Percentiles rank a stretch among this genome's conserved stretches.
phyloP scores from a whole-genome alignment of 1,139 yeast species.

The Kodamaea sp. region DNA sequence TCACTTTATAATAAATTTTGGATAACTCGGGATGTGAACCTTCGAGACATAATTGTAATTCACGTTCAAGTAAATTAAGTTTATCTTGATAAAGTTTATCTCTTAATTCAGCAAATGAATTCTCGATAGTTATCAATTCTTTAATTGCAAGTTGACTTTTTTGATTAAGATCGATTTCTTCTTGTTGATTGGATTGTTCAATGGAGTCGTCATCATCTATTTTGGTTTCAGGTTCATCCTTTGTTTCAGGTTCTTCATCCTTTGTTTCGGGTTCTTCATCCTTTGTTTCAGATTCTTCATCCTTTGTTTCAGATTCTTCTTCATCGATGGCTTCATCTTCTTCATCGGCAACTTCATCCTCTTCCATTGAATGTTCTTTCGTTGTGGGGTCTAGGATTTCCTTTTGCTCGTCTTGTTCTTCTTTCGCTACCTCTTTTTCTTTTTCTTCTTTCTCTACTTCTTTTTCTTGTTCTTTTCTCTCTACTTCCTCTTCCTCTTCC shows the following conservation, averaged over 20 bases:
- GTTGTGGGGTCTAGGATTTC: constrained; percentile 3
- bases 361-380: constrained; percentile 2
- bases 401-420: constrained; percentile 11
- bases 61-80: constrained; percentile 70
- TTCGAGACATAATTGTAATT: constrained; percentile 78
- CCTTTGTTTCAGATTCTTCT: constrained; percentile 4
- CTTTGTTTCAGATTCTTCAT: constrained; percentile 6
- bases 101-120: constrained; percentile 78
- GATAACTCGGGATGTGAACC: constrained; percentile 87
- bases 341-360: constrained; percentile 13
- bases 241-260: constrained; percentile 21
- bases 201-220: constrained; percentile 25
- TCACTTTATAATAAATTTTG: constrained; percentile 66
- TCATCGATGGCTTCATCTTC: constrained; percentile 18
- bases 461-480: constrained; percentile 8
- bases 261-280: constrained; percentile 6
- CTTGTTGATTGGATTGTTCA: constrained; percentile 14
- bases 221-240: constrained; percentile 12
- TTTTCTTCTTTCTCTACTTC: constrained; percentile 9
- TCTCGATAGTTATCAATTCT: constrained; percentile 72
- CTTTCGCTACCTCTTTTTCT: constrained; percentile 10
- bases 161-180: constrained; percentile 44
- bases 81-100: constrained; percentile 77
- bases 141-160: constrained; percentile 62
- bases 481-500: constrained; percentile 11